phyloP scores from a whole-genome alignment of 2,329 filamentous ascomycete genomes.

The Penicillium sp. region DNA sequence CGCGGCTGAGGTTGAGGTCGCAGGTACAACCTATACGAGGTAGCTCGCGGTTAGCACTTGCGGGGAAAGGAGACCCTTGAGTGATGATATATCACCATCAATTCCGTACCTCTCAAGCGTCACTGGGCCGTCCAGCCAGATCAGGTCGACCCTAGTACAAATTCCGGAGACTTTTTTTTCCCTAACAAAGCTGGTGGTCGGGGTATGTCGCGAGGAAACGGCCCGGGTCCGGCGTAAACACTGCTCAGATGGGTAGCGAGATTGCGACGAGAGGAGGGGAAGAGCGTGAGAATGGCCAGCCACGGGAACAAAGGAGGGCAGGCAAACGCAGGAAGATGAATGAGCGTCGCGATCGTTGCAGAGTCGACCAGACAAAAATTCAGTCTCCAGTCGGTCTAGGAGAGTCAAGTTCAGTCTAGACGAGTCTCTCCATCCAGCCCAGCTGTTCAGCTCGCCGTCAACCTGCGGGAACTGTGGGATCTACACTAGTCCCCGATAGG shows the following conservation, averaged over 20 bases:
- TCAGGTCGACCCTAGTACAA: neutral
- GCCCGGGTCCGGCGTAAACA: constrained; percentile 13
- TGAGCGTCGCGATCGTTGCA: constrained; percentile 1
- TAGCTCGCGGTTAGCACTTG: constrained; percentile 21
- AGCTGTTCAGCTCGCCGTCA: constrained; percentile 24
- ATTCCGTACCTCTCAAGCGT: constrained; percentile 12
- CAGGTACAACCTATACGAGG: constrained; percentile 23
- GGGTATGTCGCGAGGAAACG: neutral
- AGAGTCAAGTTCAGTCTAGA: constrained; percentile 2
- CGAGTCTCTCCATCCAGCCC: constrained; percentile 1
- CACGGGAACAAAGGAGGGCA: constrained; percentile 7
- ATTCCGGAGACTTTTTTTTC: neutral
- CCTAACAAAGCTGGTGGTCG: neutral
- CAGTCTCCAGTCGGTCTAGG: neutral
- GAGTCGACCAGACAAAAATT: neutral
- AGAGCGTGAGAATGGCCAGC: neutral
- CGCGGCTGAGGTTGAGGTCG: constrained; percentile 7
- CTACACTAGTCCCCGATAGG: constrained; percentile 41
- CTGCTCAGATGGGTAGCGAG: neutral
- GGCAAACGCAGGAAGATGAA: constrained; percentile 14
- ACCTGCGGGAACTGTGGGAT: constrained; percentile 27
- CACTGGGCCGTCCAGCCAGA: neutral
- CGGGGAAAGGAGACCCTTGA: constrained; percentile 25
- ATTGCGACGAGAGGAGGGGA: neutral
- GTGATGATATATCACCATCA: constrained; percentile 24